Evolutionary conservation across 106 monocot genomes (phyloP).

Genomic region (Hemerocallis citrina): DNA sequence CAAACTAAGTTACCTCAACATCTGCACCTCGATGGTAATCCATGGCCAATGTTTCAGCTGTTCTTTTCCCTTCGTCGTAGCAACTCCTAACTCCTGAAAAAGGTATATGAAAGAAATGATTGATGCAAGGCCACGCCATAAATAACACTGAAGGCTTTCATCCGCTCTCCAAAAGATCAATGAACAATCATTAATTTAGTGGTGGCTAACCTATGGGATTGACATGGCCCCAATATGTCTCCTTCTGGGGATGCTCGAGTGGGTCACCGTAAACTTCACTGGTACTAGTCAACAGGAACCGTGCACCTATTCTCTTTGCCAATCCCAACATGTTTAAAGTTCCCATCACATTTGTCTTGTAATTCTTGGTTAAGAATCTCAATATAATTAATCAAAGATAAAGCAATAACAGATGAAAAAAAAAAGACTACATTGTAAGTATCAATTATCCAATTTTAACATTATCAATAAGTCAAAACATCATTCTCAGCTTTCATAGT

Average conservation of each 20-base stretch:
- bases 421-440: too few relatives aligned
- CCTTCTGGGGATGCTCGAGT: slow-evolving; percentile 91
- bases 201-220: slow-evolving; percentile 67
- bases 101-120: neutral
- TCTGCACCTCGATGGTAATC: slow-evolving; percentile 10
- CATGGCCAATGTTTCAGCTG: slow-evolving; percentile 7
- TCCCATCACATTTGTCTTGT: slow-evolving; percentile 99
- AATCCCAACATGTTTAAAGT: slow-evolving; percentile 95
- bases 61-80: slow-evolving; percentile 12
- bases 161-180: neutral
- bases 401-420: neutral
- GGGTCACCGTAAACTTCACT: slow-evolving; percentile 98
- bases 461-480: too few relatives aligned
- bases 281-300: slow-evolving; percentile 90
- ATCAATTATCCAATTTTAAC: too few relatives aligned
- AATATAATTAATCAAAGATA: neutral
- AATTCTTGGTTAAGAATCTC: slow-evolving; percentile 30
- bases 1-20: slow-evolving; percentile 4
- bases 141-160: neutral
- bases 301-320: slow-evolving; percentile 89
- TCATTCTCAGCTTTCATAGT: too few relatives aligned
- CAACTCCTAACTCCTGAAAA: slow-evolving; percentile 11
- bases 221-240: slow-evolving; percentile 96
- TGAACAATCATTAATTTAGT: neutral
- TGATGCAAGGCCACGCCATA: neutral